A percentile compares a stretch with the other conserved stretches of the same genome.
phyloP scores from a whole-genome alignment of 2,329 filamentous ascomycete species.

The Orbilia blumenaviensis region DNA sequence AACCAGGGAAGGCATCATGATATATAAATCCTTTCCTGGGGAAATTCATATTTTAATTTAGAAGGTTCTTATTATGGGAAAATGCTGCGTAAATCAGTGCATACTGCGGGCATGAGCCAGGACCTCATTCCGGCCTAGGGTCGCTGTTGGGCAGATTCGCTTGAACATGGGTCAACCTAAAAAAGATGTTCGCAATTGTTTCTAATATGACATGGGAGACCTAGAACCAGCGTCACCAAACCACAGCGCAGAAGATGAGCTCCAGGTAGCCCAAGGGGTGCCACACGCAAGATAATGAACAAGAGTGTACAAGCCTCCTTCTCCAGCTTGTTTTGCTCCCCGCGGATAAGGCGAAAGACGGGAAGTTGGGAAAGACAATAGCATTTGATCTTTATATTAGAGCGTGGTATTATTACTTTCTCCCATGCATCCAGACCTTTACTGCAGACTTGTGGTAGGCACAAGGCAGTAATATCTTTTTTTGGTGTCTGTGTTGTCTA shows the following conservation, averaged over 20 bases:
- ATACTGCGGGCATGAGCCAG: constrained; percentile 49
- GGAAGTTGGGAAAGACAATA: constrained; percentile 27
- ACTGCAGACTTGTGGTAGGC: constrained; percentile 34
- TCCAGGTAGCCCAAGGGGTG: constrained; percentile 37
- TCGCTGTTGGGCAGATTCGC: constrained; percentile 47
- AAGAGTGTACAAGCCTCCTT: constrained; percentile 46
- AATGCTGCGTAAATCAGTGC: constrained; percentile 50
- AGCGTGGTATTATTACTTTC: neutral
- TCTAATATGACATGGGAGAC: constrained; percentile 53
- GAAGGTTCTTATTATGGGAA: constrained; percentile 54
- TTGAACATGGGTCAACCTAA: constrained; percentile 53
- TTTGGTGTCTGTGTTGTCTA: constrained; percentile 21
- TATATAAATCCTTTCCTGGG: constrained; percentile 53
- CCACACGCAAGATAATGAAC: constrained; percentile 46
- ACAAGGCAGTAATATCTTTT: constrained; percentile 39
- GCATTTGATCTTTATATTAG: constrained; percentile 4
- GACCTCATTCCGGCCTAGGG: constrained; percentile 52
- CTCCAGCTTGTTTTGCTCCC: constrained; percentile 44
- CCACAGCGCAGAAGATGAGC: constrained; percentile 33
- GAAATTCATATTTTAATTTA: constrained; percentile 54
- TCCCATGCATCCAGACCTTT: constrained; percentile 22
- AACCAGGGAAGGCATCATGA: constrained; percentile 45
- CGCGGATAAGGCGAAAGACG: constrained; percentile 44
- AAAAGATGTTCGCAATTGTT: constrained; percentile 54
- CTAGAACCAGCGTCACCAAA: constrained; percentile 44